Percentiles rank a stretch among this genome's conserved stretches.
Conservation (phyloP, 257 asterid species). For the Capsicum chinense region DNA sequence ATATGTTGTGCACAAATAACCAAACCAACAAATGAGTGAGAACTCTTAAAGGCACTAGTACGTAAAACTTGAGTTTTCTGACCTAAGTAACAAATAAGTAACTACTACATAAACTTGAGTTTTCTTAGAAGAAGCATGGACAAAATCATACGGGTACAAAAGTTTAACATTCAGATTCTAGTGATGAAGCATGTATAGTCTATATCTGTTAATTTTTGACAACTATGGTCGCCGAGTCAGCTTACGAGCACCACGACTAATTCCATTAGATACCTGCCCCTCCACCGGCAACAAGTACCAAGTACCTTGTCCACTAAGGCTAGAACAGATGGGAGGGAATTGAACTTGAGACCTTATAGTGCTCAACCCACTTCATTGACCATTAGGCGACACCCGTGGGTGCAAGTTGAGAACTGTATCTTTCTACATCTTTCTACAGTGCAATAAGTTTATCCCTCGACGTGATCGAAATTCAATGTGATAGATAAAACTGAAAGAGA, state of each 20-base stretch:
- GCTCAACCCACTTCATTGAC: no score
- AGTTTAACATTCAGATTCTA: not conserved
- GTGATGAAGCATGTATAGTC: not conserved
- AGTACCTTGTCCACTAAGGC: no score
- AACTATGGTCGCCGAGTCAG: no score
- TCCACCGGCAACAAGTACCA: no score
- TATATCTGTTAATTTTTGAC: no score
- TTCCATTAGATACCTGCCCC: no score
- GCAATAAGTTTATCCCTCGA: not conserved
- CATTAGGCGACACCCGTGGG: no score
- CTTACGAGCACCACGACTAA: no score
- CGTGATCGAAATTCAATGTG: not conserved
- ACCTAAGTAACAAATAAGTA: constrained; percentile 3
- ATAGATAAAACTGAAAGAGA: constrained; percentile 11
- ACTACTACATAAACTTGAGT: constrained; percentile 19
- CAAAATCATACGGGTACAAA: not conserved
- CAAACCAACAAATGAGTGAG: not conserved
- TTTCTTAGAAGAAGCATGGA: not conserved
- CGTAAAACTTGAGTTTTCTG: constrained; percentile 1
- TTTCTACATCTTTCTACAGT: not conserved
- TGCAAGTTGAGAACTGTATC: not conserved
- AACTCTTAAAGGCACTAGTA: constrained; percentile 20
- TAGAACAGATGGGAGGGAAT: no score
- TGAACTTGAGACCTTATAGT: no score
- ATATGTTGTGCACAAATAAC: constrained; percentile 16